Evolutionary conservation across 768 basidiomycete species (phyloP), one percentile per base, ranked within the genome.

Genomic region (Tylopilus sp.): DNA sequence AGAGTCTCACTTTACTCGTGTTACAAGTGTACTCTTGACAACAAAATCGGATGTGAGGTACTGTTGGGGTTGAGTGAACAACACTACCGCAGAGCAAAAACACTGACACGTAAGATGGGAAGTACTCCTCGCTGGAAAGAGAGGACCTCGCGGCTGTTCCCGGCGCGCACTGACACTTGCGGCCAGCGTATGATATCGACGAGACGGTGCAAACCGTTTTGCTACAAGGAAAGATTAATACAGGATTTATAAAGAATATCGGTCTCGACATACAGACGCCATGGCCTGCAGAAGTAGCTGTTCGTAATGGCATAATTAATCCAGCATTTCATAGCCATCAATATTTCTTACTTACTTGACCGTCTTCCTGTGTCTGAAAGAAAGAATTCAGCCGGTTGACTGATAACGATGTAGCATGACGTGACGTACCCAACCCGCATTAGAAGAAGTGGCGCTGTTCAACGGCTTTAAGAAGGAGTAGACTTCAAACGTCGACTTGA

Each of bases 101-200:
- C 17, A 52, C 66, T 38, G 52, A 82, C 83, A 30, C 75, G 67
- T n/a, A 86, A 63, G 17, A 86, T 54, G 0, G 79, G 79, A 6
- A 85, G 56, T 53, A 77, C 74, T 0, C 78, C 82, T 23, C 75
- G 66, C 53, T 86, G 82, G 51, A 86, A 87, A 2, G 85, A 85
- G 8, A 86, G 69, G 0, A 61, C 54, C 0, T 65, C 56, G 0
- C 56, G 53, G 43, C 51, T 59, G n/a, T 67, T 68, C 31, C 71
- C 77, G 3, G 75, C 73, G 9, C 53, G 50, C 3, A 63, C 58
- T 11, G 73, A 73, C 25, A 85, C 74, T 2, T 61, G 55, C 0
- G 69, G 60, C 73, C 77, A 83, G 6, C 62, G 62, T 17, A 86
- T 59, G 35, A 84, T 68, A 40, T 82, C 79, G 4, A 62, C 62